Conservation (phyloP, 306 rosid species). For the Cucumis cinereus region DNA sequence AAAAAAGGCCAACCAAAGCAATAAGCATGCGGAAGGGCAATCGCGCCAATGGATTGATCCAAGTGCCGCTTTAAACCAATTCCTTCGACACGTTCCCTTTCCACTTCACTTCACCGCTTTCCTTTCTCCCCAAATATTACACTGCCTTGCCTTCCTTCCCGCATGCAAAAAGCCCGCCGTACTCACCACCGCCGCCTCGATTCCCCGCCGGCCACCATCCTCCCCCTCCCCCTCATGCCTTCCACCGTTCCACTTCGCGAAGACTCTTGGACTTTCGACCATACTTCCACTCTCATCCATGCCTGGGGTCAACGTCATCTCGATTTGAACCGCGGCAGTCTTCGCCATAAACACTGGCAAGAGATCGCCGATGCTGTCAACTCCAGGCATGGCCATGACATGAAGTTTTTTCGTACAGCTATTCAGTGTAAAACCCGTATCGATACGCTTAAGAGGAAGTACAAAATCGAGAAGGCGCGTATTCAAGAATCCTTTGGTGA, state of each 20-base stretch:
- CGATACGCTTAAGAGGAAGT: conserved; percentile 68
- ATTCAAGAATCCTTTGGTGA: conserved; percentile 28
- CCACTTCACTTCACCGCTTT: neutral
- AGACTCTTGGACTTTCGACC: conserved; percentile 59
- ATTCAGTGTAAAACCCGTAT: conserved; percentile 68
- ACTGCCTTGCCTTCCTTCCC: neutral
- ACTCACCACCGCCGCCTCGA: neutral
- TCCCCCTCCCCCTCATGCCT: conserved; percentile 8
- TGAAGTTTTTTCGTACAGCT: conserved; percentile 35
- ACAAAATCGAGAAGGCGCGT: conserved; percentile 56
- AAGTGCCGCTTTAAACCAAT: neutral
- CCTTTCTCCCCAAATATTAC: neutral
- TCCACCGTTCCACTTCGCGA: conserved; percentile 29
- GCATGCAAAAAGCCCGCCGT: neutral
- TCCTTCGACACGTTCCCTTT: conserved; percentile 1
- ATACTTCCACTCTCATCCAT: conserved; percentile 57
- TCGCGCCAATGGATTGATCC: conserved; percentile 8
- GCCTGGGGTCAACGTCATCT: conserved; percentile 61
- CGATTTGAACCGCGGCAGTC: conserved; percentile 40
- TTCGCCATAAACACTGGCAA: conserved; percentile 58
- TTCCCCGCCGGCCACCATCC: neutral
- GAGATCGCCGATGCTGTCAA: conserved; percentile 60
- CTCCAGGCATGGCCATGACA: conserved; percentile 22
- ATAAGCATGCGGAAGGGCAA: neutral
- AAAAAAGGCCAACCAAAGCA: neutral